A percentile compares a stretch with the other conserved stretches of the same genome.
Evolutionary conservation across 768 basidiomycete species (phyloP).

Genomic region (Serendipita sp.): DNA sequence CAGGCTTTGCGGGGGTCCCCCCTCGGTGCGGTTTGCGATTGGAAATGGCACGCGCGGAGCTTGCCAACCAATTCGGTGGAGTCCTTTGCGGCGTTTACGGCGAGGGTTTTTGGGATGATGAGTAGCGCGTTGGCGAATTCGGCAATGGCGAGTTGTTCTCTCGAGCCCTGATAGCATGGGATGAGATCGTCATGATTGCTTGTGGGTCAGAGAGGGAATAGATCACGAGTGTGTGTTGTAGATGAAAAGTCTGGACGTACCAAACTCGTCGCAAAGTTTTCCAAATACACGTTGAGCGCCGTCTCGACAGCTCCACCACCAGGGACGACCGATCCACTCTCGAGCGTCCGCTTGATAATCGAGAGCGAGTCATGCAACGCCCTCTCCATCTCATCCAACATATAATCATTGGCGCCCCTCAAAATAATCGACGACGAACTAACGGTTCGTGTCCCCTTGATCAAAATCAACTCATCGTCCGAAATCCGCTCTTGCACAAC

Average conservation of each 20-base stretch:
- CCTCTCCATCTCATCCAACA: slow-evolving; percentile 99
- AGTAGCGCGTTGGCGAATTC: slow-evolving; percentile 90
- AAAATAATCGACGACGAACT: slow-evolving; percentile 85
- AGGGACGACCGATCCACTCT: slow-evolving; percentile 90
- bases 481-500: slow-evolving; percentile 93
- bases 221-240: too few species aligned
- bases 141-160: slow-evolving; percentile 98
- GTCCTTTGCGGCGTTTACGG: slow-evolving; percentile 97
- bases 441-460: slow-evolving; percentile 97
- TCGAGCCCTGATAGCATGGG: slow-evolving; percentile 79
- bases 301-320: slow-evolving; percentile 97
- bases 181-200: slow-evolving; percentile 8
- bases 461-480: slow-evolving; percentile 93
- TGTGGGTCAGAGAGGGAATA: slow-evolving; percentile 10
- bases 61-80: slow-evolving; percentile 96
- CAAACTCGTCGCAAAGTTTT: slow-evolving; percentile 96
- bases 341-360: slow-evolving; percentile 90
- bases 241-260: slow-evolving; percentile 31
- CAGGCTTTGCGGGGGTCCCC: slow-evolving; percentile 86
- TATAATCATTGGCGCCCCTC: slow-evolving; percentile 96
- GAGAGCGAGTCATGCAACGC: slow-evolving; percentile 88
- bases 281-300: slow-evolving; percentile 90
- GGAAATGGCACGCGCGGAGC: slow-evolving; percentile 90
- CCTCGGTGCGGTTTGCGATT: slow-evolving; percentile 79
- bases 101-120: slow-evolving; percentile 90